phyloP scores from a whole-genome alignment of 768 basidiomycete genomes.

The Omphalotus guepiniiformis region DNA sequence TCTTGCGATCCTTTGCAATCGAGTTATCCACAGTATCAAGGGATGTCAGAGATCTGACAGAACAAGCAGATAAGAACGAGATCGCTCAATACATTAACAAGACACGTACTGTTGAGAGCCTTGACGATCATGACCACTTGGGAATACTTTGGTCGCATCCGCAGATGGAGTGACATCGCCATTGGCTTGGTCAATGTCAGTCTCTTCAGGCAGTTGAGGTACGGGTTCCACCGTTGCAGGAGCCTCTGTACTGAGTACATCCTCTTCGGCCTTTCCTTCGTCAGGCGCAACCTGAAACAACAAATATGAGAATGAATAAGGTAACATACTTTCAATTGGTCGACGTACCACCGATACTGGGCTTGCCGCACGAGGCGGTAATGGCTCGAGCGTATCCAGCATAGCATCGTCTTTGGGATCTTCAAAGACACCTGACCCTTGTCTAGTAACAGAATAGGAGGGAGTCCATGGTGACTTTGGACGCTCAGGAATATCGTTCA shows the following conservation, averaged over 20 bases:
- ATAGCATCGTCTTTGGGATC: background rate
- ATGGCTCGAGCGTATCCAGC: constrained; percentile 14
- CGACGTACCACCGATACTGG: background rate
- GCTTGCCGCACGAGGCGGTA: background rate
- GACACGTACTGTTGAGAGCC: background rate
- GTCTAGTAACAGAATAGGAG: constrained; percentile 31
- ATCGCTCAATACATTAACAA: too few relatives aligned
- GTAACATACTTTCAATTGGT: background rate
- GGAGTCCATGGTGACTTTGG: constrained; percentile 31
- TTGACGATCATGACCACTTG: background rate
- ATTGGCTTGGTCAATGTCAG: too few relatives aligned
- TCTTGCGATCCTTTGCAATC: constrained; percentile 26
- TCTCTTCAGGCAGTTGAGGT: background rate
- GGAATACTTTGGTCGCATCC: background rate
- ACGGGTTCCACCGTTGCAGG: background rate
- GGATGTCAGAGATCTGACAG: background rate
- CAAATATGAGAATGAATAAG: background rate
- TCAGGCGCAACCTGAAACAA: background rate
- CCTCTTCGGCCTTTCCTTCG: too few relatives aligned
- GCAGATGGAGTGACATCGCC: background rate
- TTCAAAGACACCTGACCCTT: constrained; percentile 18
- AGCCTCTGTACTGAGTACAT: background rate
- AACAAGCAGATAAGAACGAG: background rate
- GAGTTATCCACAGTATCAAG: constrained; percentile 11
- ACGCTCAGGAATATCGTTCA: constrained; percentile 14